phyloP scores from a whole-genome alignment of 2,329 filamentous ascomycete genomes.

The Nothopassalora personata region DNA sequence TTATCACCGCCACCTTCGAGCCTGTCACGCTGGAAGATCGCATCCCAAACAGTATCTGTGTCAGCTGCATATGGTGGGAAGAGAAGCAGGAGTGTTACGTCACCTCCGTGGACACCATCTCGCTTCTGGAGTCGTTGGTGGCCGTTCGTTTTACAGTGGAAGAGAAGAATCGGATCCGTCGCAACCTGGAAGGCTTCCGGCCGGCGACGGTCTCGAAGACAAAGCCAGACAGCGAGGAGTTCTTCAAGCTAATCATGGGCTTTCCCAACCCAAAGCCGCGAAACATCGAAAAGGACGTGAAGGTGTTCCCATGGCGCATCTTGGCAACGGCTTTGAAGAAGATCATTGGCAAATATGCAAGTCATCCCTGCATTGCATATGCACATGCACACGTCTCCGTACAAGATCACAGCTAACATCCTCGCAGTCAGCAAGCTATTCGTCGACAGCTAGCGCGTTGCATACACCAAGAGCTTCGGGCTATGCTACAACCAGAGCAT shows the following conservation, averaged over 20 bases:
- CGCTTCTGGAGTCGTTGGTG: conserved; percentile 85
- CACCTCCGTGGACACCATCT: conserved; percentile 95
- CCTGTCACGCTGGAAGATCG: conserved; percentile 74
- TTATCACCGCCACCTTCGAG: conserved; percentile 73
- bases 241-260: conserved; percentile 98
- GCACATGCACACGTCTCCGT: conserved; percentile 19
- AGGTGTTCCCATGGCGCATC: conserved; percentile 96
- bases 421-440: conserved; percentile 60
- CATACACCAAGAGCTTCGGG: conserved; percentile 29
- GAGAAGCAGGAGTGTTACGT: conserved; percentile 88
- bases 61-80: conserved; percentile 97
- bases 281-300: conserved; percentile 98
- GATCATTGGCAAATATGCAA: conserved; percentile 93
- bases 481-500: conserved; percentile 35
- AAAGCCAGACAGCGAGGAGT: conserved; percentile 87
- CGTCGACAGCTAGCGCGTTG: conserved; percentile 55
- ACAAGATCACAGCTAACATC: conserved; percentile 30
- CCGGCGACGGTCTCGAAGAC: conserved; percentile 90
- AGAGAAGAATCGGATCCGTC: conserved; percentile 95
- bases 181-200: conserved; percentile 91
- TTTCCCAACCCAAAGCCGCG: conserved; percentile 92
- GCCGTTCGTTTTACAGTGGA: conserved; percentile 85
- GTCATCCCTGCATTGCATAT: conserved; percentile 36
- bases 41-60: conserved; percentile 78
- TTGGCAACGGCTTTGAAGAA: conserved; percentile 85